Conservation (phyloP, 257 asterid genomes). For the Paraleonurus japonicus region DNA sequence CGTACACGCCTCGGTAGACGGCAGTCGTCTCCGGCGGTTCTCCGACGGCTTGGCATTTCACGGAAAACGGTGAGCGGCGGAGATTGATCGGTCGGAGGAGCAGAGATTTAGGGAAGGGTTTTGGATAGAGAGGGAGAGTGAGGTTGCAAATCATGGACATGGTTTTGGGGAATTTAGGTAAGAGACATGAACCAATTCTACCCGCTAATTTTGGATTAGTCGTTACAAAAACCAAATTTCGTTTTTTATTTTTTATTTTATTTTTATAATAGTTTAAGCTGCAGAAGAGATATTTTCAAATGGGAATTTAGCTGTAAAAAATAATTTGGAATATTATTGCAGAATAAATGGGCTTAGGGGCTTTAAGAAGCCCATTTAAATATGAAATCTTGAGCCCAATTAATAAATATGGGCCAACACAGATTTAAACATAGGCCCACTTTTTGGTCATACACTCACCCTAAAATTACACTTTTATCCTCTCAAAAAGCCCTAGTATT, state of each 20-base stretch:
- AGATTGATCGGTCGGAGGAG: constrained; percentile 18
- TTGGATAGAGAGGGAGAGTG: constrained; percentile 29
- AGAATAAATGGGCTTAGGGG: too few relatives aligned
- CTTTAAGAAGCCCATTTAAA: too few relatives aligned
- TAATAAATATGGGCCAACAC: too few relatives aligned
- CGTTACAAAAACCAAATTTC: constrained; percentile 1
- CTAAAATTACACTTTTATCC: too few relatives aligned
- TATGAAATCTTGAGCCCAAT: too few relatives aligned
- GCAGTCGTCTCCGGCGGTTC: constrained; percentile 31
- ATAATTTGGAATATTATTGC: too few relatives aligned
- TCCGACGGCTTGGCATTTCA: constrained; percentile 45
- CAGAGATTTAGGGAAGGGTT: constrained; percentile 29
- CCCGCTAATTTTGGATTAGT: constrained; percentile 38
- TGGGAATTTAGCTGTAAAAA: too few relatives aligned
- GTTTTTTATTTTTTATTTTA: not conserved
- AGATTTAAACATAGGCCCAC: too few relatives aligned
- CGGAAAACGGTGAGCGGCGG: constrained; percentile 24
- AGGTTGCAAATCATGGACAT: constrained; percentile 30
- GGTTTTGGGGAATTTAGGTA: constrained; percentile 25
- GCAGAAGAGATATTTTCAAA: not conserved
- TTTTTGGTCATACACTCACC: too few relatives aligned
- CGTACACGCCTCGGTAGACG: constrained; percentile 71
- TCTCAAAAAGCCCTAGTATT: too few relatives aligned
- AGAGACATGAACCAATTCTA: constrained; percentile 21
- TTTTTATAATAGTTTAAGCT: constrained; percentile 9